Percentiles rank a stretch among this genome's conserved stretches.
Conservation (phyloP, 2,329 filamentous ascomycete genomes). For the Aspergillus pseudoglaucus region DNA sequence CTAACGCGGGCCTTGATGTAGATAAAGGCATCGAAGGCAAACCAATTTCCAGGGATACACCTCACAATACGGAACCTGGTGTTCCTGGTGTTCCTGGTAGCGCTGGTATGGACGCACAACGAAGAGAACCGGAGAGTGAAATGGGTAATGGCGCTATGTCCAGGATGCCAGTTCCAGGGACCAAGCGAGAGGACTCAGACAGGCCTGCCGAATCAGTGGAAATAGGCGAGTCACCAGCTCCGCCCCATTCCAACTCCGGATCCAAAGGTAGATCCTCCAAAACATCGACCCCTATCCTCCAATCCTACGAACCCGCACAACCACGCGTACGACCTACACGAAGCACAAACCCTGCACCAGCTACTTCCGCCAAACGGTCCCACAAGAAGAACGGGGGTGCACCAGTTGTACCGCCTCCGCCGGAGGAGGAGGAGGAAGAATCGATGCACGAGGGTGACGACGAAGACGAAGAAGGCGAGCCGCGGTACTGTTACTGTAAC, state of each 20-base stretch:
- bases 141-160: slow-evolving; percentile 8
- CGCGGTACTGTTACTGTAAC: slow-evolving; percentile 73
- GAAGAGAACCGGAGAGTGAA: slow-evolving; percentile 24
- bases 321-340: slow-evolving; percentile 30
- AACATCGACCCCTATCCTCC: slow-evolving; percentile 34
- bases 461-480: slow-evolving; percentile 63
- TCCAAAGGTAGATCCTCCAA: slow-evolving; percentile 35
- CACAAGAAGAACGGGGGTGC: slow-evolving; percentile 27
- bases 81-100: slow-evolving; percentile 24
- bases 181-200: slow-evolving; percentile 33
- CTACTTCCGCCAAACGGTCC: slow-evolving; percentile 28
- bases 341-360: slow-evolving; percentile 24
- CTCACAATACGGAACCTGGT: slow-evolving; percentile 19
- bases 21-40: slow-evolving; percentile 46
- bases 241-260: slow-evolving; percentile 4
- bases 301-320: slow-evolving; percentile 29
- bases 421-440: slow-evolving; percentile 34
- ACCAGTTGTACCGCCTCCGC: slow-evolving; percentile 22
- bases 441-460: slow-evolving; percentile 48
- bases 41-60: slow-evolving; percentile 45
- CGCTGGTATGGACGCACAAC: slow-evolving; percentile 23
- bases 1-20: slow-evolving; percentile 18
- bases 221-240: slow-evolving; percentile 27
- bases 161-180: slow-evolving; percentile 15
- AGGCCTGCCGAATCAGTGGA: slow-evolving; percentile 25